phyloP scores from a whole-genome alignment of 805 yeast species.

The Nakazawaea wyomingensis region DNA sequence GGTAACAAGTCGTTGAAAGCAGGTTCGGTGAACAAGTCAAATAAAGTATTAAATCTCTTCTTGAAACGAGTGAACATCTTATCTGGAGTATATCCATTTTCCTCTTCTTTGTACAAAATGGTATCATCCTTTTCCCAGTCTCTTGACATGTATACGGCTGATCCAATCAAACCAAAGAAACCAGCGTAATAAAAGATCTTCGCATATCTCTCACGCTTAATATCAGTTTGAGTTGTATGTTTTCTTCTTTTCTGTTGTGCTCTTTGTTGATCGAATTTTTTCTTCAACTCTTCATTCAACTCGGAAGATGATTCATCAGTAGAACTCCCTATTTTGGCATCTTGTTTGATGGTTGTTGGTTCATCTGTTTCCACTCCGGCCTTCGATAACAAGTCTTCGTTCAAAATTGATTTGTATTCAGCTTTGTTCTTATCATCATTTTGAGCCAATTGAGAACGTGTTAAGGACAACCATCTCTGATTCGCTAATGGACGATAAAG shows the following conservation, averaged over 20 bases:
- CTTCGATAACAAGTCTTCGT: slow-evolving; percentile 74
- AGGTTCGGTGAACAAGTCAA: slow-evolving; percentile 87
- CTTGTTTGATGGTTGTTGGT: not conserved
- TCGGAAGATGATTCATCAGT: not conserved
- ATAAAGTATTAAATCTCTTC: slow-evolving; percentile 68
- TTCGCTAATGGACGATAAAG: not conserved
- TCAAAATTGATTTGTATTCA: slow-evolving; percentile 50
- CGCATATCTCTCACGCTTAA: slow-evolving; percentile 78
- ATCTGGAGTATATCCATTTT: slow-evolving; percentile 64
- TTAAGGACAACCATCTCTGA: slow-evolving; percentile 1
- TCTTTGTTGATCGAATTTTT: slow-evolving; percentile 12
- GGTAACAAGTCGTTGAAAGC: slow-evolving; percentile 91
- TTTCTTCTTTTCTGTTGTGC: slow-evolving; percentile 37
- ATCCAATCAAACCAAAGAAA: slow-evolving; percentile 49
- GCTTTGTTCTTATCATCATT: slow-evolving; percentile 17
- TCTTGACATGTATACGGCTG: slow-evolving; percentile 64
- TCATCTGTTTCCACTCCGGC: slow-evolving; percentile 71
- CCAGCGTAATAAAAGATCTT: slow-evolving; percentile 62
- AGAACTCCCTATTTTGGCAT: not conserved
- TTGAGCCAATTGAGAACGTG: not conserved
- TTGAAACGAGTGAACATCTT: slow-evolving; percentile 64
- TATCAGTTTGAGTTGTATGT: slow-evolving; percentile 63
- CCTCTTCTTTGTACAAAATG: slow-evolving; percentile 34
- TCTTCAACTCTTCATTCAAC: slow-evolving; percentile 14
- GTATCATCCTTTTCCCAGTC: slow-evolving; percentile 81